These are phyloP conservation scores for Rachicladosporium sp. DNA, from an alignment of 2,329 filamentous ascomycete species.

Conservation along the genomic window DNA sequence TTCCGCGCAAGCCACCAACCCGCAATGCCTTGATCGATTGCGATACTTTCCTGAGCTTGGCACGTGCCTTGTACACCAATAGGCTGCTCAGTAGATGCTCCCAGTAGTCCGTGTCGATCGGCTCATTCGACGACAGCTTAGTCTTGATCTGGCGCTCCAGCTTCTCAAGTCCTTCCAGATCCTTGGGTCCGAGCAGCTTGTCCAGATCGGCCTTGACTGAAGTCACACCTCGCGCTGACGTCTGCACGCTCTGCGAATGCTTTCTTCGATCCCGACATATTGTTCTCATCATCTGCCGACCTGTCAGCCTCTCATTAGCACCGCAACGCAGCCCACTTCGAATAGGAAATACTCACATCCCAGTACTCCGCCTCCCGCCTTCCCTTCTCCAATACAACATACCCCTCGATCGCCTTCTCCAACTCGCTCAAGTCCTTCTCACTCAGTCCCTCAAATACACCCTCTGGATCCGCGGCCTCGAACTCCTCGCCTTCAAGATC, in stretches of 20 bases:
- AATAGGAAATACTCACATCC: conserved; percentile 39
- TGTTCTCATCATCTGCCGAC: conserved; percentile 57
- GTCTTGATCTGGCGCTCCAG: conserved; percentile 76
- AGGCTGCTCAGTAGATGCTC: conserved; percentile 78
- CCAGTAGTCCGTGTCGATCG: conserved; percentile 96
- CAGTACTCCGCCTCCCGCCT: conserved; percentile 74
- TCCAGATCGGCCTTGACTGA: conserved; percentile 84
- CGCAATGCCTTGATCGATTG: conserved; percentile 62
- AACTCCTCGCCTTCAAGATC: conserved; percentile 68
- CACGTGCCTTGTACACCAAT: conserved; percentile 82
- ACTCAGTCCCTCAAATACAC: conserved; percentile 65
- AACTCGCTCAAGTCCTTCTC: conserved; percentile 59
- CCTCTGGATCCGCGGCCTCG: conserved; percentile 65
- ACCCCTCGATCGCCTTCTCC: conserved; percentile 69
- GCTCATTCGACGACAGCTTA: conserved; percentile 79
- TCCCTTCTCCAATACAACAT: conserved; percentile 69
- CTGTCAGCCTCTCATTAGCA: conserved; percentile 10
- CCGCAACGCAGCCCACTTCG: too few species aligned
- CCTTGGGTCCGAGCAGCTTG: conserved; percentile 72
- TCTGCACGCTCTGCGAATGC: conserved; percentile 45
- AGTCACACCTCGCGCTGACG: conserved; percentile 59
- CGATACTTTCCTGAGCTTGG: conserved; percentile 69
- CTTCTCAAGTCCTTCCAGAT: conserved; percentile 70
- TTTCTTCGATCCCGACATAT: conserved; percentile 67
- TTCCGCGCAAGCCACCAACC: conserved; percentile 51